Evolutionary conservation across 2,329 filamentous ascomycete species (phyloP).

Genomic region (Cordyceps fumosorosea): DNA sequence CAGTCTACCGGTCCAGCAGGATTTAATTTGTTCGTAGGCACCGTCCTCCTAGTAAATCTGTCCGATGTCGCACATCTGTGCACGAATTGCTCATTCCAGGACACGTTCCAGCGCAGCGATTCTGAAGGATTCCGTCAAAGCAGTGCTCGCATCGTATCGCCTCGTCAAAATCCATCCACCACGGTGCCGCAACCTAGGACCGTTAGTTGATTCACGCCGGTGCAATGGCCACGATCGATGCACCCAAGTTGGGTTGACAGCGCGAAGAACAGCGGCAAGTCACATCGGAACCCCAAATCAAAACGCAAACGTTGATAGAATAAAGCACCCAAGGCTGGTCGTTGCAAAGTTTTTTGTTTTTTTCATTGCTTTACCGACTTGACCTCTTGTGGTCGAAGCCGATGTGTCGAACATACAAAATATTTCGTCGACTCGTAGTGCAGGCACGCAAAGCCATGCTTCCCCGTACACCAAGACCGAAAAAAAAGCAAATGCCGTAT

Average conservation of each 20-base stretch:
- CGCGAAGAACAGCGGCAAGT: background rate
- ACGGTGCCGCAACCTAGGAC: background rate
- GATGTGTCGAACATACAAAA: constrained; percentile 30
- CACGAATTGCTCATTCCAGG: background rate
- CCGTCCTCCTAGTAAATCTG: background rate
- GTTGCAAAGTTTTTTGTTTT: constrained; percentile 17
- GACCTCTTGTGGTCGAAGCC: constrained; percentile 33
- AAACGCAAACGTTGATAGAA: background rate
- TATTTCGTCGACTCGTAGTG: constrained; percentile 34
- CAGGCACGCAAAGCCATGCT: constrained; percentile 35
- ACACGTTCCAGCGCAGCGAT: background rate
- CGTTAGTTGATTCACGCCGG: background rate
- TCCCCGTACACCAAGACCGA: constrained; percentile 40
- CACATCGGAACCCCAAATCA: background rate
- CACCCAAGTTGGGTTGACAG: too few species aligned
- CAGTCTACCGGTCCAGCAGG: background rate
- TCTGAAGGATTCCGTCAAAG: background rate
- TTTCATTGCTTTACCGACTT: constrained; percentile 37
- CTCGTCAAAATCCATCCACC: background rate
- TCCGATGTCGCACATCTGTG: background rate
- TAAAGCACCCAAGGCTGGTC: background rate
- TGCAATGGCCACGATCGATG: background rate
- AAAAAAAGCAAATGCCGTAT: constrained; percentile 35
- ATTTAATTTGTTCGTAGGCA: background rate
- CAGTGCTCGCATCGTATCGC: background rate